Evolutionary conservation across 805 yeast species (phyloP), one percentile per base, ranked within the genome.

Genomic region (Ogataea polymorpha): DNA sequence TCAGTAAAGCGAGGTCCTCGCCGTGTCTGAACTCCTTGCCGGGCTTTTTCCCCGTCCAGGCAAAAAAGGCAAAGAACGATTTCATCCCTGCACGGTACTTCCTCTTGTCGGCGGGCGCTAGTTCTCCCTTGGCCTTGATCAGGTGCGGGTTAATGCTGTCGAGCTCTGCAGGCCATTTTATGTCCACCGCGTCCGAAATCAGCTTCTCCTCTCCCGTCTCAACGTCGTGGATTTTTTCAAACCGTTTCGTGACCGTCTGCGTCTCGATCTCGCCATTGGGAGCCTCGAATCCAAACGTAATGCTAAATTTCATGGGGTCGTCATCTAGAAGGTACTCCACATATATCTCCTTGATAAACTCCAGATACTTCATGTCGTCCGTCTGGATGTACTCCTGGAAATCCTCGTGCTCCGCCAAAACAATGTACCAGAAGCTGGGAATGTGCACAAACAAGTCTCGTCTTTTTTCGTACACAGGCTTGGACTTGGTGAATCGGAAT

Each of bases 371-470:
- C 65, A 81, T 78, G 62, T 90, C 97, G 27, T 83, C 86, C 2
- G 82, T 78, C 23, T 79, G 72, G 14, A 90, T 68, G 59, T 77
- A 87, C 48, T 89, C 96, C 12, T 86, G 82, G 57, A 91, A 85
- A 49, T 86, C 96, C 37, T 85, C 83, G 54, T 84, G 84, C 56
- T 86, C 87, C 2, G 90, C 88, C 9, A 91, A 63, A 0, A 86
- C 96, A 39, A 83, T 75, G 54, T 85, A 82, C 98, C 98, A 91
- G 61, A 91, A 89, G 48, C 77, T 76, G 1, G 90, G 88, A 31
- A 89, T 75, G 4, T 69, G 59, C 4, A 52, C 41, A 12, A 81
- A 67, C n/a, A 74, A 63, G 6, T 54, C 66, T 17, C 86, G 70
- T 51, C 97, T 70, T 42, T 72, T 62, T 5, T 58, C 67, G 55